These are phyloP conservation scores for Eucalyptus decipiens DNA, from an alignment of 345 rosid species.

Conservation along the genomic window DNA sequence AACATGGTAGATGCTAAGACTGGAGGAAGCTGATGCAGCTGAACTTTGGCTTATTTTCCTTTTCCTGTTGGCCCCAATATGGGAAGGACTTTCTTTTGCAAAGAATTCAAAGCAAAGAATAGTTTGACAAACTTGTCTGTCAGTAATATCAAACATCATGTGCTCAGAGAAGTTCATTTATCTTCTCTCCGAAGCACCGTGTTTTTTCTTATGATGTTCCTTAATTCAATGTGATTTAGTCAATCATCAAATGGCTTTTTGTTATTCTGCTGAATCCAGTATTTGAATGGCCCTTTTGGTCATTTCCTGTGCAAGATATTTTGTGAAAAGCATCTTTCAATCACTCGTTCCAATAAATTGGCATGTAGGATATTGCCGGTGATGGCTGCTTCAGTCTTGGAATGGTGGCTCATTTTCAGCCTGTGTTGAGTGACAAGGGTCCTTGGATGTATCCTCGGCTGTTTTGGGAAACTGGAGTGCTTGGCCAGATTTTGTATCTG, in stretches of 20 bases:
- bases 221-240: neutral
- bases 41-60: neutral
- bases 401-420: constrained; percentile 74
- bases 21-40: neutral
- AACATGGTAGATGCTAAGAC: neutral
- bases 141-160: neutral
- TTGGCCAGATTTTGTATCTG: constrained; percentile 81
- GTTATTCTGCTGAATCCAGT: neutral
- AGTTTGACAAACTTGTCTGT: neutral
- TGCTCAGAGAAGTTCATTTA: neutral
- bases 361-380: constrained; percentile 69
- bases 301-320: neutral
- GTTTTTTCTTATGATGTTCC: neutral
- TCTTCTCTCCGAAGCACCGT: neutral
- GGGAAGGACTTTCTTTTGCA: neutral
- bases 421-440: constrained; percentile 36
- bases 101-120: neutral
- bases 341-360: neutral
- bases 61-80: neutral
- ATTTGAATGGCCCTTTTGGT: neutral
- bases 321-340: neutral
- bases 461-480: constrained; percentile 89
- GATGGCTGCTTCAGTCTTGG: constrained; percentile 96
- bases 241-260: neutral
- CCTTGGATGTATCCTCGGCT: constrained; percentile 85